phyloP scores from a whole-genome alignment of 1,284 basidiomycete genomes.

The Phellinidium pouzarii region DNA sequence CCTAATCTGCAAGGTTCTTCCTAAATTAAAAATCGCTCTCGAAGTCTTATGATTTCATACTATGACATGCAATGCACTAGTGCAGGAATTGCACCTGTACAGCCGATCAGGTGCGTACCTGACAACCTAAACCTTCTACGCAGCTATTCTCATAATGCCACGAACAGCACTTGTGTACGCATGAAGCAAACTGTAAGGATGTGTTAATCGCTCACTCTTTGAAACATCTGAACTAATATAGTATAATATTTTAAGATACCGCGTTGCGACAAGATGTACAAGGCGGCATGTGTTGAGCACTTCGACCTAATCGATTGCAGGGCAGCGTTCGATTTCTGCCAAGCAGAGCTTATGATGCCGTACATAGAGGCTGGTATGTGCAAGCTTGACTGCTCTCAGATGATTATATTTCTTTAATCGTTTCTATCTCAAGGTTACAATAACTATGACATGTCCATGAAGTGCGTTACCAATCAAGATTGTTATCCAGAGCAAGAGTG shows the following conservation, averaged over 20 bases:
- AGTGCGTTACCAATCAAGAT: constrained; percentile 38
- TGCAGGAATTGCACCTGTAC: neutral
- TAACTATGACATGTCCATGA: constrained; percentile 57
- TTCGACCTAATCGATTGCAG: constrained; percentile 24
- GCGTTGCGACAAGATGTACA: constrained; percentile 44
- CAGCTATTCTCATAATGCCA: neutral
- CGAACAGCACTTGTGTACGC: constrained; percentile 35
- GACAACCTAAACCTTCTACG: constrained; percentile 2
- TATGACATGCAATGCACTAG: constrained; percentile 13
- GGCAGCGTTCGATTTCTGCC: constrained; percentile 23
- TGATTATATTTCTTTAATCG: neutral
- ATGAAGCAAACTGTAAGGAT: constrained; percentile 38
- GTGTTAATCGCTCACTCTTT: neutral
- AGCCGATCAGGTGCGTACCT: constrained; percentile 6
- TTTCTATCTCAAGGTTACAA: constrained; percentile 35
- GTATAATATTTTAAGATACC: constrained; percentile 31
- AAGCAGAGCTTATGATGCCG: constrained; percentile 18
- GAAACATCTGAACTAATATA: neutral
- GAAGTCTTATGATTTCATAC: constrained; percentile 7
- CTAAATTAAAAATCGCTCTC: too few species aligned
- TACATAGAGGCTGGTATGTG: constrained; percentile 23
- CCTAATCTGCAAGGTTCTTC: too few species aligned
- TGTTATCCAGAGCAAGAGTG: constrained; percentile 48
- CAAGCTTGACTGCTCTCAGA: neutral
- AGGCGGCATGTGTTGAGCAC: constrained; percentile 24